phyloP scores from a whole-genome alignment of 371 early-diverging fungal species.

The Mortierella sp. region DNA sequence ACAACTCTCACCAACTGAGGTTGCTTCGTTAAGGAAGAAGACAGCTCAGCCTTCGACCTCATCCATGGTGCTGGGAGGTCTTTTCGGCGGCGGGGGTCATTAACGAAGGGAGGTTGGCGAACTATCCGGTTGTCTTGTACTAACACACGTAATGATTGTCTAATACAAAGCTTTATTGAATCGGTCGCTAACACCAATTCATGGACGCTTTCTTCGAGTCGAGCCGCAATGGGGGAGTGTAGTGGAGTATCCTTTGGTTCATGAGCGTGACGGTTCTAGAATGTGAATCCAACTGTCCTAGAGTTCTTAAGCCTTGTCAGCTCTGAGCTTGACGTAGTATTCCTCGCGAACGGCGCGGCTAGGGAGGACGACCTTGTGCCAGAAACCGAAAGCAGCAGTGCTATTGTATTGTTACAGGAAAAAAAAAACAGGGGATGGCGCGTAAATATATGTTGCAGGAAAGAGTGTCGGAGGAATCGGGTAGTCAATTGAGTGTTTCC shows the following conservation, averaged over 20 bases:
- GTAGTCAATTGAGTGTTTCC: too few relatives aligned
- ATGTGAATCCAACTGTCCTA: too few relatives aligned
- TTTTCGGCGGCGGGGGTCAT: conserved; percentile 37
- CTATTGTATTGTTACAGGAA: conserved; percentile 1
- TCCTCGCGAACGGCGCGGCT: conserved; percentile 19
- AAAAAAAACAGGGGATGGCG: neutral
- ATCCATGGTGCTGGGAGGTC: conserved; percentile 37
- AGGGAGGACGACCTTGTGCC: conserved; percentile 22
- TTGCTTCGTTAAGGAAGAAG: conserved; percentile 42
- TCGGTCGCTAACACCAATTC: too few relatives aligned
- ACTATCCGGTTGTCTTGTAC: too few relatives aligned
- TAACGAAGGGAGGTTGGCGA: too few relatives aligned
- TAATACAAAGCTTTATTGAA: too few relatives aligned
- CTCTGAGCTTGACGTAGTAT: conserved; percentile 23
- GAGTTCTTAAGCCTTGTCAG: conserved; percentile 27
- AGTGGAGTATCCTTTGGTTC: too few relatives aligned
- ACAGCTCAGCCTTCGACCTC: conserved; percentile 26
- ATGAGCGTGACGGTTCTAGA: too few relatives aligned
- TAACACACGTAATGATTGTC: too few relatives aligned
- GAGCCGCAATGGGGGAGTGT: too few relatives aligned
- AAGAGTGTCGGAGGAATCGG: neutral
- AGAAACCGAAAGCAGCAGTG: conserved; percentile 29
- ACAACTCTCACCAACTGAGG: conserved; percentile 51
- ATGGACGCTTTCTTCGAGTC: too few relatives aligned
- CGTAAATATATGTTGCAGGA: neutral